A percentile compares a stretch with the other conserved stretches of the same genome.
These are phyloP conservation scores for Breviolum minutum DNA, from an alignment of 73 alveolate genomes.

Conservation along the genomic window DNA sequence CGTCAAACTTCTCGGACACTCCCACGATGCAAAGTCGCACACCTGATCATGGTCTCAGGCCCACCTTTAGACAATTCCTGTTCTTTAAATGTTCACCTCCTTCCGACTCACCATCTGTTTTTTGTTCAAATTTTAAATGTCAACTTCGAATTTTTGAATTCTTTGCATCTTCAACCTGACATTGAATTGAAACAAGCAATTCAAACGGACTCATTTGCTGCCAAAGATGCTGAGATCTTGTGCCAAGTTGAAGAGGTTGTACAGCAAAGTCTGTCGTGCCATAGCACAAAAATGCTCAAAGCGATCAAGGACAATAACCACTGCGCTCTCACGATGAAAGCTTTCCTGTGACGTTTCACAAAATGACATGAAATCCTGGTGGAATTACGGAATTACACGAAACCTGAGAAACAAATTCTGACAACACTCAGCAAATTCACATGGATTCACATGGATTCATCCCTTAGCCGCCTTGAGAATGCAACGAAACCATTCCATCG, in stretches of 20 bases:
- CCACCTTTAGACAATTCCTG: not conserved
- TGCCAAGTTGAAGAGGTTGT: conserved; percentile 88
- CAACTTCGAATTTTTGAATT: not conserved
- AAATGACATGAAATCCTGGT: not conserved
- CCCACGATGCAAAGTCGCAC: conserved; percentile 88
- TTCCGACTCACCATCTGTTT: not conserved
- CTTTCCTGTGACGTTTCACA: conserved; percentile 23
- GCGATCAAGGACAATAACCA: conserved; percentile 55
- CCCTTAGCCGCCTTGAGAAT: conserved; percentile 28
- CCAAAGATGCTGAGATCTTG: conserved; percentile 56
- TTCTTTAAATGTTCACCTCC: not conserved
- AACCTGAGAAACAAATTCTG: not conserved
- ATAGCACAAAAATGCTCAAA: conserved; percentile 75
- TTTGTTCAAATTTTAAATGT: not conserved
- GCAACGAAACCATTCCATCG: conserved; percentile 89
- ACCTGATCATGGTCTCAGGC: not conserved
- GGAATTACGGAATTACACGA: not conserved
- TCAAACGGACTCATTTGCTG: not conserved
- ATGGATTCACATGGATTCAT: not conserved
- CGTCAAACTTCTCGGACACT: conserved; percentile 76
- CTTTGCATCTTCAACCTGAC: not conserved
- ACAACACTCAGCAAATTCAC: not conserved
- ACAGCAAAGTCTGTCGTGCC: conserved; percentile 91
- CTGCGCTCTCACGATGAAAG: conserved; percentile 74
- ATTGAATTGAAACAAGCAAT: not conserved